Percentiles rank a stretch among this genome's conserved stretches.
These are phyloP conservation scores for Herpetospermum pedunculosum DNA, from an alignment of 306 rosid genomes.

Conservation along the genomic window DNA sequence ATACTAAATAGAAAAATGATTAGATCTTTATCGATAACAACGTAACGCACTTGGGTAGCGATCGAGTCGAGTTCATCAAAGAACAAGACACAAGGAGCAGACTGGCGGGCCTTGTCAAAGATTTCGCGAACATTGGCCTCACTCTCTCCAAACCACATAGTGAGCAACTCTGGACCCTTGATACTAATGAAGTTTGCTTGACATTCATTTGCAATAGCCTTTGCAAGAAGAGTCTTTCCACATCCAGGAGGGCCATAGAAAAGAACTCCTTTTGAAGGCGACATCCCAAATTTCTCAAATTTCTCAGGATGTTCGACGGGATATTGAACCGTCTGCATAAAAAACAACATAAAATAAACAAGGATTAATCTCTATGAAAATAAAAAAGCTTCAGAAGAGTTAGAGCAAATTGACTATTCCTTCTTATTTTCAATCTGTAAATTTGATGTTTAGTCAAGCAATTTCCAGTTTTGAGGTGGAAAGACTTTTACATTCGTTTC, in stretches of 20 bases:
- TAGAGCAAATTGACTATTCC: too few species aligned
- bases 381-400: not conserved
- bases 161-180: conserved; percentile 96
- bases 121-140: conserved; percentile 99
- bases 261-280: conserved; percentile 97
- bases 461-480: too few species aligned
- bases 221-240: conserved; percentile 95
- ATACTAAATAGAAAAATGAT: not conserved
- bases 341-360: not conserved
- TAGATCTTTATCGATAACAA: not conserved
- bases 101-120: conserved; percentile 96
- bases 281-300: conserved; percentile 95
- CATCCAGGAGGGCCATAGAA: conserved; percentile 99
- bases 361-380: not conserved
- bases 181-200: conserved; percentile 96
- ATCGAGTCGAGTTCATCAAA: conserved; percentile 97
- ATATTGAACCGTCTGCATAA: conserved; percentile 89
- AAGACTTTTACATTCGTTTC: too few species aligned
- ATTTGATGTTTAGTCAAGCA: too few species aligned
- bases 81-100: conserved; percentile 98
- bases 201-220: conserved; percentile 97
- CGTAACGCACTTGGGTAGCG: conserved; percentile 78
- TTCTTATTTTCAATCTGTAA: too few species aligned
- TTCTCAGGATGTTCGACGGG: conserved; percentile 99
- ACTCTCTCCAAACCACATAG: conserved; percentile 99